These are phyloP conservation scores for Solanum okadae DNA, from an alignment of 257 asterid species.

Conservation along the genomic window DNA sequence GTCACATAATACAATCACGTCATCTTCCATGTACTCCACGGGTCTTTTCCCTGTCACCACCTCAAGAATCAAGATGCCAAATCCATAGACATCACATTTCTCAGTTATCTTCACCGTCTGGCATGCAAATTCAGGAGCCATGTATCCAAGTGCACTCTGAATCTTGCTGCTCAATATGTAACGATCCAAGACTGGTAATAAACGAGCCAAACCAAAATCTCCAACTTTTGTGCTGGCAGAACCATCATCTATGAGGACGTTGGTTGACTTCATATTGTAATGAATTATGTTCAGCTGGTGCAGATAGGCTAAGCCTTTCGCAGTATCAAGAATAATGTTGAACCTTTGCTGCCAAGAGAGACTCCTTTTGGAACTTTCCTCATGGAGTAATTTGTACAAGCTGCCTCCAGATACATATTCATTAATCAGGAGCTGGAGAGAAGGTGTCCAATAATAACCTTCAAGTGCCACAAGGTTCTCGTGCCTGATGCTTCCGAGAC, in stretches of 20 bases:
- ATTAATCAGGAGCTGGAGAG: slow-evolving; percentile 61
- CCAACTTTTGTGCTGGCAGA: slow-evolving; percentile 60
- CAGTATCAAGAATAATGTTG: slow-evolving; percentile 47
- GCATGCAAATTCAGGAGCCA: slow-evolving; percentile 87
- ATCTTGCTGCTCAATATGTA: slow-evolving; percentile 70
- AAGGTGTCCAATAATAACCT: slow-evolving; percentile 83
- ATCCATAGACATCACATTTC: slow-evolving; percentile 80
- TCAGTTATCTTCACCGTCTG: slow-evolving; percentile 76
- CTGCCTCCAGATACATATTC: slow-evolving; percentile 49
- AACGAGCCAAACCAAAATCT: slow-evolving; percentile 65
- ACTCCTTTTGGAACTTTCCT: slow-evolving; percentile 11
- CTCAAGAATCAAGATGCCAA: slow-evolving; percentile 64
- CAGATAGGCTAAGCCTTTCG: slow-evolving; percentile 63
- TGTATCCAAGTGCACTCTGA: slow-evolving; percentile 83
- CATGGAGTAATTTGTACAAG: slow-evolving; percentile 59
- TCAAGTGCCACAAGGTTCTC: slow-evolving; percentile 52
- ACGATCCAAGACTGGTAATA: slow-evolving; percentile 55
- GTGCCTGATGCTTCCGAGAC: slow-evolving; percentile 50
- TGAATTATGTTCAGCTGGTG: slow-evolving; percentile 55
- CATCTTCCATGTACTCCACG: slow-evolving; percentile 81
- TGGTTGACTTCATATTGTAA: slow-evolving; percentile 64
- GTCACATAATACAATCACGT: slow-evolving; percentile 69
- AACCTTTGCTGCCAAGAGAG: slow-evolving; percentile 69
- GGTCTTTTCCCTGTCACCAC: slow-evolving; percentile 68
- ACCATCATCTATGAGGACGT: slow-evolving; percentile 34